Percentiles rank a stretch among this genome's conserved stretches.
phyloP scores from a whole-genome alignment of 306 rosid species.

The Trifolium dubium region DNA sequence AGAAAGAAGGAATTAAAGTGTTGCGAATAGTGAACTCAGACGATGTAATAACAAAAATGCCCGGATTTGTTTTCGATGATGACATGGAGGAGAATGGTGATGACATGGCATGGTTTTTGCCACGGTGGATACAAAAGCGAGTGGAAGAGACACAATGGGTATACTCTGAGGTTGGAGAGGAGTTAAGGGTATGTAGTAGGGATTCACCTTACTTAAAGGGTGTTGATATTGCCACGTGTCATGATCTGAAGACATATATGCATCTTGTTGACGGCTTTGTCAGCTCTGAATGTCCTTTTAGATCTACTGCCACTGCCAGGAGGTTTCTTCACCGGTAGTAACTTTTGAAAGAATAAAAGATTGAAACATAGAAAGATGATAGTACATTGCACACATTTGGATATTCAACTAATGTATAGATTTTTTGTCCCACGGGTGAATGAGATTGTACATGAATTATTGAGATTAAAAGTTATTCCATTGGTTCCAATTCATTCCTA shows the following conservation, averaged over 20 bases:
- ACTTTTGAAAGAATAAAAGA: not conserved
- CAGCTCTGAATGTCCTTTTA: conserved; percentile 67
- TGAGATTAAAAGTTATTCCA: not conserved
- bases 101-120: not conserved
- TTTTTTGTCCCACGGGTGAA: not conserved
- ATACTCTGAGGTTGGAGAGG: conserved; percentile 81
- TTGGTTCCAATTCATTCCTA: too few species aligned
- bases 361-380: not conserved
- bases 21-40: conserved; percentile 47
- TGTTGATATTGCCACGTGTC: conserved; percentile 63
- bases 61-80: conserved; percentile 66
- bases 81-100: not conserved
- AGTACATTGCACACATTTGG: not conserved
- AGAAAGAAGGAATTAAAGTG: conserved; percentile 63
- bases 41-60: conserved; percentile 71
- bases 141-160: conserved; percentile 64
- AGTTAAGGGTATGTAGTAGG: conserved; percentile 63
- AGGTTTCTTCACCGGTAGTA: conserved; percentile 37
- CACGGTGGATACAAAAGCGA: conserved; percentile 22
- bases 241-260: conserved; percentile 72
- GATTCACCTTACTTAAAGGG: conserved; percentile 66
- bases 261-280: conserved; percentile 69
- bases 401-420: not conserved
- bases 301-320: conserved; percentile 58
- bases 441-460: not conserved